Evolutionary conservation across 306 rosid species (phyloP).

Genomic region (Glycine tomentella): DNA sequence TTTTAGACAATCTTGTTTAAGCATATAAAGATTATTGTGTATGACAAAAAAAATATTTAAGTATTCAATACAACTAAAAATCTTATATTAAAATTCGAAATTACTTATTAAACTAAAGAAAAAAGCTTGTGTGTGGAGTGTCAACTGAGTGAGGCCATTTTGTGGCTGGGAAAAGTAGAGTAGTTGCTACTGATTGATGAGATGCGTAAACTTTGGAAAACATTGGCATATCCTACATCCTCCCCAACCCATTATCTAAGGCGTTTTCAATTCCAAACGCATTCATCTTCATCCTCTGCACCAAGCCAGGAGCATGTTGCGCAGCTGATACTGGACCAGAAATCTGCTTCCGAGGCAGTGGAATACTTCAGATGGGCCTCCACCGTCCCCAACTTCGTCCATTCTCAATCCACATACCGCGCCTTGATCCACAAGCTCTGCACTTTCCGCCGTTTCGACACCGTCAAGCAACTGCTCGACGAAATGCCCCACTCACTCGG

Average conservation of each 20-base stretch:
- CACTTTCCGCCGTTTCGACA: constrained; percentile 63
- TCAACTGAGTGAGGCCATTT: too few relatives aligned
- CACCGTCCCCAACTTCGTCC: constrained; percentile 57
- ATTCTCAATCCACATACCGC: constrained; percentile 74
- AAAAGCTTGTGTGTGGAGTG: too few relatives aligned
- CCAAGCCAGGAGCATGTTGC: constrained; percentile 61
- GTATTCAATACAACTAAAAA: too few relatives aligned
- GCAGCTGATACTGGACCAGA: constrained; percentile 65
- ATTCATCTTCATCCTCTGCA: constrained; percentile 45
- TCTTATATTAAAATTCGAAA: too few relatives aligned
- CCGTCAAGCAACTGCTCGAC: constrained; percentile 73
- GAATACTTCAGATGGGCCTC: constrained; percentile 82
- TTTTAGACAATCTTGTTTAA: too few relatives aligned
- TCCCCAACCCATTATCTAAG: constrained; percentile 13
- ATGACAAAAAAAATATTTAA: too few relatives aligned
- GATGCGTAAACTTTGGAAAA: constrained; percentile 34
- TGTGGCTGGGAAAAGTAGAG: too few relatives aligned
- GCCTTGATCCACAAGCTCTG: constrained; percentile 73
- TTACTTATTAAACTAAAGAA: too few relatives aligned
- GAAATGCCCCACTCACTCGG: constrained; percentile 74
- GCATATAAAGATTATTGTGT: too few relatives aligned
- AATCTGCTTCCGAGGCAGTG: constrained; percentile 60
- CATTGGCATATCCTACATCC: constrained; percentile 5
- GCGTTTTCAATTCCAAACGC: constrained; percentile 22
- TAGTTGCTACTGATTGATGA: neutral